Evolutionary conservation across 2,329 filamentous ascomycete genomes (phyloP), one percentile per base, ranked within the genome.

Genomic region (Aspergillus texensis): DNA sequence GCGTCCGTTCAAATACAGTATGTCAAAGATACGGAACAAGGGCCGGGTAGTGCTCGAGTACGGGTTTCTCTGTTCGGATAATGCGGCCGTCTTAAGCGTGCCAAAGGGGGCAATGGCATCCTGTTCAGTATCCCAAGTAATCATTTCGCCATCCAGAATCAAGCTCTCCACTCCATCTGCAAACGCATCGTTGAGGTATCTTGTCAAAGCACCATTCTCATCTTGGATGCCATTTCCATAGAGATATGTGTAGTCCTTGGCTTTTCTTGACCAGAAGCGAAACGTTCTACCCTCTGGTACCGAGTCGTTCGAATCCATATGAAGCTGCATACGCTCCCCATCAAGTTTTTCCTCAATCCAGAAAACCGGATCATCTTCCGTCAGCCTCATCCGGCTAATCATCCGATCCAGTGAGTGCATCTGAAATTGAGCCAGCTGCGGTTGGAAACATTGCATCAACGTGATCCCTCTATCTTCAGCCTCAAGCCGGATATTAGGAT

Each of bases 331-430:
- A 30, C 95, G 88, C 79, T 99, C 95, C 1, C 95, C 95, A 70
- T 99, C 95, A 10, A 99, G 83, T 78, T 99, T 99, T 79, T 99
- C 95, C 77, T 99, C 95, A 55, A 98, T 95, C 93, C 94, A 98
- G 73, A 96, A 99, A 10, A 91, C 88, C 0, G 85, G 82, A 58
- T 96, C 89, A 0, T 92, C 88, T 28, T 89, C 86, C 0, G 87
- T 89, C 0, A 85, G 83, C 2, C 87, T 86, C 78, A 90, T 86
- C 52, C 81, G 88, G 21, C 87, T 82, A 1, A 96, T 88, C 86
- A 96, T 92, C 73, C 89, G 91, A 60, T 93, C 86, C 69, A 97
- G 92, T 0, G 89, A 88, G 39, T 91, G 86, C 84, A 91, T 91
- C 76, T 97, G 93, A 67, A 96, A 97, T 67, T 95, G 91, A 5